Conservation (phyloP, 441 rosid species). For the Rhodomyrtus psidioides region DNA sequence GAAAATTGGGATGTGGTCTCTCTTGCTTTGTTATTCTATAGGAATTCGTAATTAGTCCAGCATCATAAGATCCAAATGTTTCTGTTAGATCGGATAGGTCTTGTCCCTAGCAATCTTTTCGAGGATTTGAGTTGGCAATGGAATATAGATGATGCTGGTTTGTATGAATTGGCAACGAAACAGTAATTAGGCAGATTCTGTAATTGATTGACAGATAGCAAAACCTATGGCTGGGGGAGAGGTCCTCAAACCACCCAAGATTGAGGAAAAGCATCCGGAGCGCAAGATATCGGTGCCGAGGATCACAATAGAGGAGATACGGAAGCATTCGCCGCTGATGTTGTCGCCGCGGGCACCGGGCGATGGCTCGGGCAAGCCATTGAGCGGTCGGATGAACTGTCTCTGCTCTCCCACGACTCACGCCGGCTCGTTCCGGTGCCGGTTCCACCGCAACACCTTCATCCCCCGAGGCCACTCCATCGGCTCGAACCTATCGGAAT, state of each 20-base stretch:
- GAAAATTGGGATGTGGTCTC: background rate
- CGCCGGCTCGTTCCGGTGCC: constrained; percentile 13
- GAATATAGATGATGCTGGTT: background rate
- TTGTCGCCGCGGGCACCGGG: constrained; percentile 1
- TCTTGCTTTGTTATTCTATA: background rate
- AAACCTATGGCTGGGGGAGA: constrained; percentile 1
- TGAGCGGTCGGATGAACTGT: constrained; percentile 1
- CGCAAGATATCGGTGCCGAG: background rate
- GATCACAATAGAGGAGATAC: background rate
- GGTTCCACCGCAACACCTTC: background rate
- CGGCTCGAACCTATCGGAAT: background rate
- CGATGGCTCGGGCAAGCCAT: background rate
- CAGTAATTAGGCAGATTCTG: background rate
- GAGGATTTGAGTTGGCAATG: background rate
- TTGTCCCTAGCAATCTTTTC: background rate
- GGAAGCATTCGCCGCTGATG: background rate
- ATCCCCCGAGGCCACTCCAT: constrained; percentile 8
- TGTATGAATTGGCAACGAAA: background rate
- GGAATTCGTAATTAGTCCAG: background rate
- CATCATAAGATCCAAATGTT: background rate
- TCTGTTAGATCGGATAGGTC: background rate
- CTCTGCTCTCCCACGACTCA: constrained; percentile 20
- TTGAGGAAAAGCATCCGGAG: background rate
- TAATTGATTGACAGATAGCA: background rate
- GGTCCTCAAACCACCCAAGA: background rate